Percentiles rank a stretch among this genome's conserved stretches.
phyloP scores from a whole-genome alignment of 305 asterid species.

The Coffea humblotiana region DNA sequence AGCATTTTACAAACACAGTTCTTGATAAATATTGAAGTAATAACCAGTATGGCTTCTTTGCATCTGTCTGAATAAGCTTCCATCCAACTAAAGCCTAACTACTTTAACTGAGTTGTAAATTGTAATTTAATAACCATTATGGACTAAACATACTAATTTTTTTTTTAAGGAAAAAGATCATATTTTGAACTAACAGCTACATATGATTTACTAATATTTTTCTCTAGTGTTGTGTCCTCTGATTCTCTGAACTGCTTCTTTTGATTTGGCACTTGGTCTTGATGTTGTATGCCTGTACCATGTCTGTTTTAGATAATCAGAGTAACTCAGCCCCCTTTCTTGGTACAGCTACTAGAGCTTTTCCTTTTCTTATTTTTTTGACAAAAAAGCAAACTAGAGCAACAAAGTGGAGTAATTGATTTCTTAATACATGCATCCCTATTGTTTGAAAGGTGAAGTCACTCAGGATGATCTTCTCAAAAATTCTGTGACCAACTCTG shows the following conservation, averaged over 20 bases:
- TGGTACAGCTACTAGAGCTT: neutral
- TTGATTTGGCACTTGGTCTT: neutral
- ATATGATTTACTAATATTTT: neutral
- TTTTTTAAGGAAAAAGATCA: too few species aligned
- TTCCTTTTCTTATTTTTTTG: too few species aligned
- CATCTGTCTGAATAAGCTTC: neutral
- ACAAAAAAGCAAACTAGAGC: neutral
- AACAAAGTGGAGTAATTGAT: neutral
- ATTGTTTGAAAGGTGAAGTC: neutral
- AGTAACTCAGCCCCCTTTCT: neutral
- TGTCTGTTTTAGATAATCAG: neutral
- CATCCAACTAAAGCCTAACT: too few species aligned
- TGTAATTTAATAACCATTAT: neutral
- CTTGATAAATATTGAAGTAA: too few species aligned
- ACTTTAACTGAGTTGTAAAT: neutral
- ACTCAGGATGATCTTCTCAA: slow-evolving; percentile 51
- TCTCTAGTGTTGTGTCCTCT: neutral
- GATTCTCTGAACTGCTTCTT: neutral
- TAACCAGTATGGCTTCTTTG: neutral
- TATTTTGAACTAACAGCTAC: neutral
- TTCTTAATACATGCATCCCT: neutral
- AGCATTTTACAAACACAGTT: neutral
- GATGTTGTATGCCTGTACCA: neutral
- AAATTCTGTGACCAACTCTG: slow-evolving; percentile 65
- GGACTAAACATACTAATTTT: too few species aligned